Evolutionary conservation across 208 protist species (phyloP), one percentile per base, ranked within the genome.

Genomic region (Leishmania guyanensis): DNA sequence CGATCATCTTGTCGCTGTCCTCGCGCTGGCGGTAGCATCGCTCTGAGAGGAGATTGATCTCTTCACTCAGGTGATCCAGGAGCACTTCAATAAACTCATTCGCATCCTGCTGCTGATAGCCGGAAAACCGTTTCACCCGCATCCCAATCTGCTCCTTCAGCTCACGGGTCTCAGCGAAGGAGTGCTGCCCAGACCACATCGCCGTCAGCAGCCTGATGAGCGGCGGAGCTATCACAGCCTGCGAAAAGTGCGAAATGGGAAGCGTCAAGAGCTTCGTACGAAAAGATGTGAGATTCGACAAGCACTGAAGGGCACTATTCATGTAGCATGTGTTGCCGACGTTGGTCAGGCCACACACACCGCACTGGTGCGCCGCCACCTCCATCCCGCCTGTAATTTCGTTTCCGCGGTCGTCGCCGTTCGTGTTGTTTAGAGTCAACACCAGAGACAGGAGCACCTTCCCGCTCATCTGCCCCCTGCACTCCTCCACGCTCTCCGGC

Each of bases 321-420:
- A 98, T 97, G 90, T 97, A 98, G 86, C 96, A 98, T 36, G 95
- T 97, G 84, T 98, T 98, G 51, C 96, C 95, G 22, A 98, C 82
- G 84, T 98, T 98, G 29, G 85, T 86, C 51, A 98, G 81, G 10
- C 96, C 96, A 75, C 94, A 95, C 51, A 94, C 83, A 77, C 94
- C 92, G 73, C 81, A 84, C 43, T 74, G 78, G 29, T 60, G 62
- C 68, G 81, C 84, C 3, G 84, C 84, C 43, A 85, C 78, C 69
- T 77, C 82, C 74, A 84, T 88, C 20, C 83, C 79, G 20, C 75
- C 80, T 8, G 81, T 86, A 75, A 86, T 82, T 54, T 86, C 79
- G 62, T 58, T 75, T 1, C 65, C 78, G 12, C 78, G 68, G 17
- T 56, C 75, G 53, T 84, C 82, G 62, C 75, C 79, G 46, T 86